Evolutionary conservation across 1,284 basidiomycete genomes (phyloP).

Genomic region (Phlebopus sp.): DNA sequence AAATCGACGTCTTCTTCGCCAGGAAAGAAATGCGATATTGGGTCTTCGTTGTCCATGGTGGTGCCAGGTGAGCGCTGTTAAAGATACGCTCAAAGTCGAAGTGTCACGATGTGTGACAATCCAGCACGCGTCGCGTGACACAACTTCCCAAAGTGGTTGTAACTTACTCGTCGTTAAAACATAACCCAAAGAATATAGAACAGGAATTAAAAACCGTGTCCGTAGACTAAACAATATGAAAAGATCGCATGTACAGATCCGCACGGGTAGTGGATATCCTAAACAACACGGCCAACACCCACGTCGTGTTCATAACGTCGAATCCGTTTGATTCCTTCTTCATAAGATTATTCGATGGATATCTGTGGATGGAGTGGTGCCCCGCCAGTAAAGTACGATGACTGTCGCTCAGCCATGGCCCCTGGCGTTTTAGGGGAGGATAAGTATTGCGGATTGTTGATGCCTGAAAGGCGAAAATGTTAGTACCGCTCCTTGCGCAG

Average conservation of each 20-base stretch:
- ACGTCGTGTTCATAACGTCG: slow-evolving; percentile 2
- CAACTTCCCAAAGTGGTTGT: not conserved
- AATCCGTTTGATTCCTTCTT: slow-evolving; percentile 3
- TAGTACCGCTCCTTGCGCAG: slow-evolving; percentile 36
- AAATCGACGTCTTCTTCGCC: slow-evolving; percentile 67
- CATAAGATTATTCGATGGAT: slow-evolving; percentile 46
- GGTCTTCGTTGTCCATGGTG: slow-evolving; percentile 67
- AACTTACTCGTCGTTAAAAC: slow-evolving; percentile 7
- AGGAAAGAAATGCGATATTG: slow-evolving; percentile 76
- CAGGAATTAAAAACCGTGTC: slow-evolving; percentile 22
- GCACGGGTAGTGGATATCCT: slow-evolving; percentile 1
- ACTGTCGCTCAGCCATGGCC: slow-evolving; percentile 45
- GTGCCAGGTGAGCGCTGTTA: not conserved
- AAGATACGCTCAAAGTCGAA: too few species aligned
- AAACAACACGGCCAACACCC: not conserved
- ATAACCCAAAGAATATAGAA: slow-evolving; percentile 2
- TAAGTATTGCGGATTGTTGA: slow-evolving; percentile 49
- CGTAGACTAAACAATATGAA: slow-evolving; percentile 20
- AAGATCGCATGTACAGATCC: slow-evolving; percentile 11
- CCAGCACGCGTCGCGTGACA: not conserved
- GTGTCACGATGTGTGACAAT: not conserved
- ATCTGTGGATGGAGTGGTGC: slow-evolving; percentile 41
- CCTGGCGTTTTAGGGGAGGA: slow-evolving; percentile 38
- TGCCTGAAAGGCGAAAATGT: slow-evolving; percentile 39
- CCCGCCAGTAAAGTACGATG: slow-evolving; percentile 32